Percentiles rank a stretch among this genome's conserved stretches.
These are phyloP conservation scores for Kockiozyma suomiensis DNA, from an alignment of 805 yeast species.

Conservation along the genomic window DNA sequence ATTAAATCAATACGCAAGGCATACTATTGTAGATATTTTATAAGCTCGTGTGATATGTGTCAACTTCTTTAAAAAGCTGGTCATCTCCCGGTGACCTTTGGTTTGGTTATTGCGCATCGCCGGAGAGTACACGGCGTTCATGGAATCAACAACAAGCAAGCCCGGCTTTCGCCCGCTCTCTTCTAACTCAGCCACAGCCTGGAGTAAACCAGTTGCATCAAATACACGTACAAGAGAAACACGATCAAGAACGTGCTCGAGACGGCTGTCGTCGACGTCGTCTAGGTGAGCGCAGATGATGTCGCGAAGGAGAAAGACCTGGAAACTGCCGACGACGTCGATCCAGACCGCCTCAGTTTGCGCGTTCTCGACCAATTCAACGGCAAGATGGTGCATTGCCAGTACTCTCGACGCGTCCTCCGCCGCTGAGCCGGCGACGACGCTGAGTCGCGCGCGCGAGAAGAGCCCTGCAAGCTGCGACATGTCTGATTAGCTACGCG, in stretches of 20 bases:
- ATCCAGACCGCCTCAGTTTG: slow-evolving; percentile 18
- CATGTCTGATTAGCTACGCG: no score
- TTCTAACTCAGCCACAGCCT: slow-evolving; percentile 7
- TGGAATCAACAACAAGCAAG: slow-evolving; percentile 15
- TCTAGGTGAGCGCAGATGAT: not conserved
- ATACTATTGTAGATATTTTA: slow-evolving; percentile 5
- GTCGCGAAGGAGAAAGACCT: slow-evolving; percentile 20
- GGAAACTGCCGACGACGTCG: slow-evolving; percentile 25
- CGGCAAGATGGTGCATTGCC: slow-evolving; percentile 27
- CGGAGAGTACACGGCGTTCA: slow-evolving; percentile 9
- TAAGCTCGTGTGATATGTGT: not conserved
- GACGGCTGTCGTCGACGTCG: not conserved
- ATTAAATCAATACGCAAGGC: not conserved
- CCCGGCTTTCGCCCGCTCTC: not conserved
- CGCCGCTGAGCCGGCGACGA: slow-evolving; percentile 6
- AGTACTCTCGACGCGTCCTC: slow-evolving; percentile 7
- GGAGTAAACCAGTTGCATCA: slow-evolving; percentile 19
- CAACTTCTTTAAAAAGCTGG: not conserved
- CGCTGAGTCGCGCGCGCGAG: slow-evolving; percentile 12
- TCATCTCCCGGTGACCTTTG: slow-evolving; percentile 16
- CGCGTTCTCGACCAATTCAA: slow-evolving; percentile 7
- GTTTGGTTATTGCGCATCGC: slow-evolving; percentile 22
- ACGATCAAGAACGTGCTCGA: slow-evolving; percentile 1
- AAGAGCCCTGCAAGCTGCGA: slow-evolving; percentile 10
- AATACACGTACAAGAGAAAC: slow-evolving; percentile 24